Conservation (phyloP, 257 asterid species). For the Ajuga chamaepitys region DNA sequence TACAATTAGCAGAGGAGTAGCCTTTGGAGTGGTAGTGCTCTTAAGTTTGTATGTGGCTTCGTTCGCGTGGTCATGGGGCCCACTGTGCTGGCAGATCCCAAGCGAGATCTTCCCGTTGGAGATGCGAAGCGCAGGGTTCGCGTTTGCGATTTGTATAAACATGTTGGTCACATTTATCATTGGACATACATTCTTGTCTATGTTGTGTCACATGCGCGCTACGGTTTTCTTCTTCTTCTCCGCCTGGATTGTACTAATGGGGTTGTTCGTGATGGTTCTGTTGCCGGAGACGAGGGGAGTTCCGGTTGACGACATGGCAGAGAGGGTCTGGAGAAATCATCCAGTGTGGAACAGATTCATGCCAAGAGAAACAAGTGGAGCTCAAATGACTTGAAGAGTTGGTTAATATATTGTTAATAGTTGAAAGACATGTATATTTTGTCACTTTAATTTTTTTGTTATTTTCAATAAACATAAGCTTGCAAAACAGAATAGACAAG, state of each 20-base stretch:
- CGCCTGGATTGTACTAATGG: conserved; percentile 39
- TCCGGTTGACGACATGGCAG: conserved; percentile 24
- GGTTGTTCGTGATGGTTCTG: conserved; percentile 27
- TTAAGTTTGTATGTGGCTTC: conserved; percentile 62
- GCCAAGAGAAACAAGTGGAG: not conserved
- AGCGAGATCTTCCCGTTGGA: conserved; percentile 69
- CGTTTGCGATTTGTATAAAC: conserved; percentile 57
- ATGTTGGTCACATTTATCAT: conserved; percentile 44
- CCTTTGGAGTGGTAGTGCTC: conserved; percentile 39
- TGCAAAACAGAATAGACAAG: too few species aligned
- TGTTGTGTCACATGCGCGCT: conserved; percentile 38
- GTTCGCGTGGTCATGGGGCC: conserved; percentile 91
- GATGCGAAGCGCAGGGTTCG: conserved; percentile 64
- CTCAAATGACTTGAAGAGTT: conserved; percentile 11
- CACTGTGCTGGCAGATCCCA: conserved; percentile 69
- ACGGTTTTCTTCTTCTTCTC: conserved; percentile 47
- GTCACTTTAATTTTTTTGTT: not conserved
- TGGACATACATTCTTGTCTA: conserved; percentile 38
- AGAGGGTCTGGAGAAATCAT: conserved; percentile 37
- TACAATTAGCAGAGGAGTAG: conserved; percentile 22
- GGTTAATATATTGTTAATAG: not conserved
- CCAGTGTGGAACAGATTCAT: conserved; percentile 39
- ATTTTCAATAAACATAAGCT: not conserved
- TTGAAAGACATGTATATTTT: not conserved
- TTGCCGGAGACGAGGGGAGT: conserved; percentile 50